These are phyloP conservation scores for Haplosporangium sp. DNA, from an alignment of 371 early-diverging fungal species.

Conservation along the genomic window DNA sequence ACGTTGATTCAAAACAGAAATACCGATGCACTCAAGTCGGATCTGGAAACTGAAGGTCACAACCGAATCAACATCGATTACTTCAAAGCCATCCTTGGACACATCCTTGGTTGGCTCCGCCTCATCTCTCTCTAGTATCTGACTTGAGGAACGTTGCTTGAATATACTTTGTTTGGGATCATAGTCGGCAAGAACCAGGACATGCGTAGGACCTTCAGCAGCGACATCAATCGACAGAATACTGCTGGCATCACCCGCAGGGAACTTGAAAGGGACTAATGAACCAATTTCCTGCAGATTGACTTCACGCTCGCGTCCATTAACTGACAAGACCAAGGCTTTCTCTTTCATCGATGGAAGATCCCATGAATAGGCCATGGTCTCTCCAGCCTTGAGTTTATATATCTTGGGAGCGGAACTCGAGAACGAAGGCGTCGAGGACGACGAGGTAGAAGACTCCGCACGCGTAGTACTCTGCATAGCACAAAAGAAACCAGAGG, in stretches of 20 bases:
- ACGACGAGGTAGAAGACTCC: constrained; percentile 29
- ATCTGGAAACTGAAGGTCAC: constrained; percentile 75
- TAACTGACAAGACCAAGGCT: constrained; percentile 76
- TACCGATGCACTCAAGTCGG: constrained; percentile 88
- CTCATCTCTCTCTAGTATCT: constrained; percentile 41
- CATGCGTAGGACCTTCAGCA: constrained; percentile 87
- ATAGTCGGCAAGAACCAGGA: constrained; percentile 82
- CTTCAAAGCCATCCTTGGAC: constrained; percentile 69
- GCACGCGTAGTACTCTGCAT: constrained; percentile 28
- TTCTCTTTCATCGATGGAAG: constrained; percentile 85
- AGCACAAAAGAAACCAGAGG: neutral
- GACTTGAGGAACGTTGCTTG: constrained; percentile 56
- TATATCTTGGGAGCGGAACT: constrained; percentile 60
- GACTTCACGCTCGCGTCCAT: constrained; percentile 80
- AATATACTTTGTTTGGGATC: constrained; percentile 71
- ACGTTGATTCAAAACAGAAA: constrained; percentile 84
- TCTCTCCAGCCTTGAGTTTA: constrained; percentile 69
- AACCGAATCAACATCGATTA: constrained; percentile 66
- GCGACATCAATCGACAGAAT: constrained; percentile 87
- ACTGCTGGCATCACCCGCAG: constrained; percentile 58
- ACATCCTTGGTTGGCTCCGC: constrained; percentile 37
- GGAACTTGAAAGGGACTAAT: constrained; percentile 84
- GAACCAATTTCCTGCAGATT: constrained; percentile 93
- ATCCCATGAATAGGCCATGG: constrained; percentile 95
- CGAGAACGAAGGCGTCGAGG: constrained; percentile 38